Percentiles rank a stretch among this genome's conserved stretches.
These are phyloP conservation scores for Penicillium sp. DNA, from an alignment of 2,329 filamentous ascomycete species.

Conservation along the genomic window DNA sequence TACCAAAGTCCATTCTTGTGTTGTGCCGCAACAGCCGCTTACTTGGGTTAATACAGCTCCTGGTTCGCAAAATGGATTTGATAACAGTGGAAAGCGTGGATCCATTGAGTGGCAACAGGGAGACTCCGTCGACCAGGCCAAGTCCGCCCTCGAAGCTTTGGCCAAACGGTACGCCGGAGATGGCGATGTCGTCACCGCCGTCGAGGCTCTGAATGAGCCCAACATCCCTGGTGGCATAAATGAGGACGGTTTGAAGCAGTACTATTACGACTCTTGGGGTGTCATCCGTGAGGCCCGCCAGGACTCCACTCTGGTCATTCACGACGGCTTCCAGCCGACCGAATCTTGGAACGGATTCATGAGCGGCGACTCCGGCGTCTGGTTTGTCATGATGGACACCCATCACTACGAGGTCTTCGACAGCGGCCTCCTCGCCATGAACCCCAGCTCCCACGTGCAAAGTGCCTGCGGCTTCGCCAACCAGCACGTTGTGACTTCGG, in stretches of 20 bases:
- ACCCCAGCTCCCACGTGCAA: constrained; percentile 53
- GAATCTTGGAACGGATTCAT: constrained; percentile 62
- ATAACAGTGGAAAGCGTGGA: constrained; percentile 58
- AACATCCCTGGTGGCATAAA: constrained; percentile 40
- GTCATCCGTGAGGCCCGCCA: constrained; percentile 46
- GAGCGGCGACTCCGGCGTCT: constrained; percentile 43
- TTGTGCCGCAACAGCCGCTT: no score
- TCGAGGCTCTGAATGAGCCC: constrained; percentile 48
- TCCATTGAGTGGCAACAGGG: constrained; percentile 41
- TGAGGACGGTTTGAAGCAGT: constrained; percentile 50
- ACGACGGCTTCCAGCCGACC: constrained; percentile 48
- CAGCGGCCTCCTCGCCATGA: constrained; percentile 34
- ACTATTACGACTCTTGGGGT: constrained; percentile 55
- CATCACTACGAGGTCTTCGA: constrained; percentile 55
- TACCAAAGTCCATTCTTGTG: neutral
- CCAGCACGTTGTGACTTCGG: constrained; percentile 49
- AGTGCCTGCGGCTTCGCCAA: constrained; percentile 55
- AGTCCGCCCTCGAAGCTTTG: constrained; percentile 58
- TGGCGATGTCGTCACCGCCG: constrained; percentile 57
- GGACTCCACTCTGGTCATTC: constrained; percentile 54
- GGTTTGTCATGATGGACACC: constrained; percentile 61
- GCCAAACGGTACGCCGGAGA: constrained; percentile 57
- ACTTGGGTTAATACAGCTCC: constrained; percentile 43
- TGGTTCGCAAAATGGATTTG: constrained; percentile 65
- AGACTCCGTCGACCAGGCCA: constrained; percentile 37